A percentile compares a stretch with the other conserved stretches of the same genome.
phyloP scores from a whole-genome alignment of 768 basidiomycete genomes.

The Amanita pseudoporphyria region DNA sequence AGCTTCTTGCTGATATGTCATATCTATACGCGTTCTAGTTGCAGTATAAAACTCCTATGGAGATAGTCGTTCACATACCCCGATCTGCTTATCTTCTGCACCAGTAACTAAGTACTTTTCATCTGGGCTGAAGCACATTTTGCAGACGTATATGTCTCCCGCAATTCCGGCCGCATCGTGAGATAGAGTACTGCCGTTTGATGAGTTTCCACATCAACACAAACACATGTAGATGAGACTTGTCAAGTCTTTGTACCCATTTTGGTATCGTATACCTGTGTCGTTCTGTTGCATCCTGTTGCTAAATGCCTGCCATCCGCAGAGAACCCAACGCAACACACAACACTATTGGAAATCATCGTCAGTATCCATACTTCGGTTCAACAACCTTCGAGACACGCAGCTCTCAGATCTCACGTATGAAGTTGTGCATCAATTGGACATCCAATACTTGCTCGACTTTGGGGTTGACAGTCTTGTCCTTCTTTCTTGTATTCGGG shows the following conservation, averaged over 20 bases:
- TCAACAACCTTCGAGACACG: slow-evolving; percentile 12
- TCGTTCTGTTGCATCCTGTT: slow-evolving; percentile 92
- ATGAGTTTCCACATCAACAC: neutral
- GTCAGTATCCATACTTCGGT: neutral
- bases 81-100: slow-evolving; percentile 83
- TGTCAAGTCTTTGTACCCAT: slow-evolving; percentile 81
- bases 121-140: slow-evolving; percentile 80
- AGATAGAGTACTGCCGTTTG: slow-evolving; percentile 16
- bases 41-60: slow-evolving; percentile 13
- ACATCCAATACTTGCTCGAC: slow-evolving; percentile 76
- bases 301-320: slow-evolving; percentile 89
- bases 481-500: slow-evolving; percentile 65
- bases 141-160: slow-evolving; percentile 36
- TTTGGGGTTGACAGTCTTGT: slow-evolving; percentile 77
- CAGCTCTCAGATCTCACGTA: slow-evolving; percentile 91
- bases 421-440: slow-evolving; percentile 72
- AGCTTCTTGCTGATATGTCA: slow-evolving; percentile 84
- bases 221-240: slow-evolving; percentile 14
- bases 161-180: slow-evolving; percentile 19
- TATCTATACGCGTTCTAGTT: slow-evolving; percentile 39
- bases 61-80: slow-evolving; percentile 37
- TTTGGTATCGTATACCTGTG: slow-evolving; percentile 91
- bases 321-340: slow-evolving; percentile 91
- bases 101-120: slow-evolving; percentile 87
- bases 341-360: slow-evolving; percentile 24